These are phyloP conservation scores for Cylindrotheca closterium DNA, from an alignment of 108 stramenopile species.

Conservation along the genomic window DNA sequence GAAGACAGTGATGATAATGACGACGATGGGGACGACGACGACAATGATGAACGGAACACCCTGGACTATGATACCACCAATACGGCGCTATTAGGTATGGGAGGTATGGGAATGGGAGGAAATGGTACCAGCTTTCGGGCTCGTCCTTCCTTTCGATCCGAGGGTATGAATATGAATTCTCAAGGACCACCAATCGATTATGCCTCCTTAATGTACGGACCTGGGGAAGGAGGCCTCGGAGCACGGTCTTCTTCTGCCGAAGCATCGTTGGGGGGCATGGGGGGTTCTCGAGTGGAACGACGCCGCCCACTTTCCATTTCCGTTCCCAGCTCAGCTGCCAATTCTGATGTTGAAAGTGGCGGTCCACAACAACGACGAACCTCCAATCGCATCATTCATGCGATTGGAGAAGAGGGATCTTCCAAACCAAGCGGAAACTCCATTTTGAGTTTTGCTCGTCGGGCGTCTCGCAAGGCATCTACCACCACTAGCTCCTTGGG, in stretches of 20 bases:
- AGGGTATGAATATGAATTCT: neutral
- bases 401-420: neutral
- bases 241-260: too few species aligned
- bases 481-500: neutral
- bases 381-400: too few species aligned
- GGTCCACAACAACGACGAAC: neutral
- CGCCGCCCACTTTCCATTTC: constrained; percentile 6
- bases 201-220: neutral
- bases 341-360: too few species aligned
- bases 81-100: too few species aligned
- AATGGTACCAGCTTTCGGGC: neutral
- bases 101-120: too few species aligned
- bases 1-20: neutral
- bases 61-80: too few species aligned
- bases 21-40: neutral
- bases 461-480: neutral
- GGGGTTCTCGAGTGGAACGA: constrained; percentile 1
- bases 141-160: neutral
- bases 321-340: neutral
- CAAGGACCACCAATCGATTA: neutral
- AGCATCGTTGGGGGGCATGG: too few species aligned
- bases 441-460: neutral
- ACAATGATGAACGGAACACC: neutral
- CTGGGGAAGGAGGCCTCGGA: neutral
- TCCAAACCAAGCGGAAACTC: neutral